Evolutionary conservation across 257 asterid species (phyloP), one percentile per base, ranked within the genome.

Genomic region (Knoxia roxburghii): DNA sequence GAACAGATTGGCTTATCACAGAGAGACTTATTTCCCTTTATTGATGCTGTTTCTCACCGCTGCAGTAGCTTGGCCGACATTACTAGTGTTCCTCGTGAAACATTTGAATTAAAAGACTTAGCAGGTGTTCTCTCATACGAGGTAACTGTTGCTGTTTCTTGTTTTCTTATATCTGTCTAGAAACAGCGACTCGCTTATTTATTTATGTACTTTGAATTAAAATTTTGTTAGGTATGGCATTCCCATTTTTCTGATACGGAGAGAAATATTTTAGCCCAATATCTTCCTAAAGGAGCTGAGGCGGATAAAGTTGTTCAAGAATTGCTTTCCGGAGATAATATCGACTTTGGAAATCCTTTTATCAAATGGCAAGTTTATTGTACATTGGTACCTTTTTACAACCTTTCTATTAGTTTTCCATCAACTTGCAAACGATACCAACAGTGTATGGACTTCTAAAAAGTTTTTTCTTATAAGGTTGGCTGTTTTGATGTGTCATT

Each of bases 291-390:
- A 76, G 88, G 78, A 52, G 63, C 71, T 37, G 87, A 84, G 48
- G 81, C 86, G 26, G 94, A 93, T 79, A 39, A 57, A 32, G 60
- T 72, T 64, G 84, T 90, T 63, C 82, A 67, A 65, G 87, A 85
- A 57, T 79, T 93, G 81, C 90, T 93, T 75, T 84, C 85, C 20
- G 95, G 95, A 82, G 79, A 75, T 64, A 88, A 85, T 80, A 76
- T 93, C 70, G 88, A 85, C 73, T 93, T 93, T 52, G 96, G 96
- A 75, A 93, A 86, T 78, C 96, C 95, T 76, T 82, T 73, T 67
- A 39, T 57, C 23, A 86, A 84, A 77, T 93, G 99, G 99, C 78
- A 86, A 79, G 97, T 85, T 71, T 67, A 48, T 63, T 52, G 50
- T 58, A 54, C 55, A 23, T 62, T 62, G 41, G 18, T 74, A 43